Evolutionary conservation across 768 basidiomycete species (phyloP).

Genomic region (Tricholoma matsutake): DNA sequence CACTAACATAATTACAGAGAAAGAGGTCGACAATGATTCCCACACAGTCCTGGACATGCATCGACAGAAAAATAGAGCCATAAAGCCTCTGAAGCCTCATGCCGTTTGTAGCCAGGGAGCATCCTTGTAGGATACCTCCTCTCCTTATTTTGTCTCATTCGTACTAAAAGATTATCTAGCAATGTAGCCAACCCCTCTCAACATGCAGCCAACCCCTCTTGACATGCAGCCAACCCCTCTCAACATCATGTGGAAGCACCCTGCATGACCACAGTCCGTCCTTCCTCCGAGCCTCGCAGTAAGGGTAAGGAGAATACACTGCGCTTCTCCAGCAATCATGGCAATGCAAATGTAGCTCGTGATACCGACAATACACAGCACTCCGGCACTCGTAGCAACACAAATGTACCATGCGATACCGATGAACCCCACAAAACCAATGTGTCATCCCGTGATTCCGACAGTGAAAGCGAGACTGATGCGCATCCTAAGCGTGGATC

Average conservation of each 20-base stretch:
- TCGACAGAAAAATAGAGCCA: neutral
- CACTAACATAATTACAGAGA: neutral
- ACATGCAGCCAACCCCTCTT: too few species aligned
- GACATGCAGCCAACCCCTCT: too few species aligned
- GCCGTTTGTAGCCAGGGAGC: neutral
- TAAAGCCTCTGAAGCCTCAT: neutral
- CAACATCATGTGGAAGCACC: neutral
- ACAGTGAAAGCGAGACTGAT: neutral
- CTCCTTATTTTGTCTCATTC: neutral
- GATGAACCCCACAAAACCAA: neutral
- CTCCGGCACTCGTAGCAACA: neutral
- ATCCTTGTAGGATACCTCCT: neutral
- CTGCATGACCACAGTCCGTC: neutral
- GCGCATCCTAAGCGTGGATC: neutral
- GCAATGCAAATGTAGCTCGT: too few species aligned
- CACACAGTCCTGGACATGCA: neutral
- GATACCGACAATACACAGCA: too few species aligned
- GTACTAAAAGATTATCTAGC: neutral
- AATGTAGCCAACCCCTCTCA: neutral
- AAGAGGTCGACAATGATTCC: neutral
- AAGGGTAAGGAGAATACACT: neutral
- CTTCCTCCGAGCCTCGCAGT: neutral
- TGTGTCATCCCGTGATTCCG: too few species aligned
- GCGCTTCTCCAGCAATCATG: neutral
- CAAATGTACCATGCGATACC: neutral